Percentiles rank a stretch among this genome's conserved stretches.
phyloP scores from a whole-genome alignment of 768 basidiomycete genomes.

The Boletus reticulatus region DNA sequence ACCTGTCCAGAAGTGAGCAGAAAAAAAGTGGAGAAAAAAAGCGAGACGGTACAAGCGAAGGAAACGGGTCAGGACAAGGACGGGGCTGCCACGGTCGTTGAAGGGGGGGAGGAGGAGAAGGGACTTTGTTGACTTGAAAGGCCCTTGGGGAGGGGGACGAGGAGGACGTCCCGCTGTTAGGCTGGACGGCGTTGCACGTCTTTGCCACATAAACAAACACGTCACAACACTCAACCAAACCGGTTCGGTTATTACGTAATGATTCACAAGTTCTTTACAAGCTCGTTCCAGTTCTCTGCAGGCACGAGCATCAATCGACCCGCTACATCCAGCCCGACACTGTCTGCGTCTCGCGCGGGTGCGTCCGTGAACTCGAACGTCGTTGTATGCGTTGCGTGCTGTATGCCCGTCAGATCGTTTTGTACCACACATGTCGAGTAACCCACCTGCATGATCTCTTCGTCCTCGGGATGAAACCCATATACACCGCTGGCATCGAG shows the following conservation, averaged over 20 bases:
- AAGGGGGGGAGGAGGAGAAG: not conserved
- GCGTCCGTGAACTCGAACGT: constrained; percentile 50
- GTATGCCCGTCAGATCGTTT: not conserved
- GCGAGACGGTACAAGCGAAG: not conserved
- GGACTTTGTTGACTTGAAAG: too few relatives aligned
- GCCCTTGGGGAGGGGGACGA: not conserved
- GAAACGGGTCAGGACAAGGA: not conserved
- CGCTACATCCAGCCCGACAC: constrained; percentile 69
- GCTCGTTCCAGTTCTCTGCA: constrained; percentile 36
- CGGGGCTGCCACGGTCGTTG: constrained; percentile 3
- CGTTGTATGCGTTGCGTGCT: constrained; percentile 22
- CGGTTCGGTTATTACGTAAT: not conserved
- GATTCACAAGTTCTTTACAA: constrained; percentile 32
- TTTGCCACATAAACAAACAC: not conserved
- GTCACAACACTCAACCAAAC: not conserved
- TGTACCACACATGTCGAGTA: not conserved
- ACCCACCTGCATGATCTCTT: constrained; percentile 59
- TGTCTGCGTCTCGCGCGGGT: constrained; percentile 49
- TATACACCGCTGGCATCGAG: constrained; percentile 42
- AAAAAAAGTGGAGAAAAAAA: not conserved
- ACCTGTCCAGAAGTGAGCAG: too few relatives aligned
- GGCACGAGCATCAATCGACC: constrained; percentile 67
- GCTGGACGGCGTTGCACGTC: constrained; percentile 4
- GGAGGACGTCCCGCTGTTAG: not conserved
- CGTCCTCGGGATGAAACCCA: constrained; percentile 87